phyloP scores from a whole-genome alignment of 306 rosid species.

The Dryas octopetala region DNA sequence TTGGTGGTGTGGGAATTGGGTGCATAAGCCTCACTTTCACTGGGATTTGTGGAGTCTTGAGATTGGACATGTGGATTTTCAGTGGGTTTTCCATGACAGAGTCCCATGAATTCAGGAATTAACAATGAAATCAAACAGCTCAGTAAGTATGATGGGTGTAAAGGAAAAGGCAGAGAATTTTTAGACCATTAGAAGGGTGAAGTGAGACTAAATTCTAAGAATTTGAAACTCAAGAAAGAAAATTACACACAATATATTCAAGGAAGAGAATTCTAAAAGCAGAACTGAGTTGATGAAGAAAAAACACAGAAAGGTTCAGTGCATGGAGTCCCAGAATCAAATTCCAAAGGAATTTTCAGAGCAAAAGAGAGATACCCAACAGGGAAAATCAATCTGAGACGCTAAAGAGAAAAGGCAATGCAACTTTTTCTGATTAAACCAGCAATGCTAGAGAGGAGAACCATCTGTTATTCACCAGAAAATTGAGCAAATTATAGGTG shows the following conservation, averaged over 20 bases:
- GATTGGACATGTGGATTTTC: conserved; percentile 26
- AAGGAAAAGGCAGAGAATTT: not conserved
- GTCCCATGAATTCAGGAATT: conserved; percentile 39
- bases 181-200: conserved; percentile 18
- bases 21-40: conserved; percentile 6
- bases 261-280: conserved; percentile 17
- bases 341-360: conserved; percentile 19
- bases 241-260: not conserved
- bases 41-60: conserved; percentile 19
- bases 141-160: conserved; percentile 1
- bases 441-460: conserved; percentile 32
- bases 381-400: conserved; percentile 28
- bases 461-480: conserved; percentile 26
- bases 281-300: conserved; percentile 28
- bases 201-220: conserved; percentile 11
- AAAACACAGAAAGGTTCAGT: conserved; percentile 30
- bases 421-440: conserved; percentile 35
- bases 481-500: conserved; percentile 43
- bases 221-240: conserved; percentile 7
- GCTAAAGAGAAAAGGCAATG: conserved; percentile 40
- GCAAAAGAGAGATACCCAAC: conserved; percentile 21
- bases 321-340: conserved; percentile 27
- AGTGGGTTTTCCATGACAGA: conserved; percentile 46
- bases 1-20: conserved; percentile 29
- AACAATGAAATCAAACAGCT: conserved; percentile 10